Base-by-base conservation (phyloP, 306 rosid genomes). In the Quercus glauca region DNA sequence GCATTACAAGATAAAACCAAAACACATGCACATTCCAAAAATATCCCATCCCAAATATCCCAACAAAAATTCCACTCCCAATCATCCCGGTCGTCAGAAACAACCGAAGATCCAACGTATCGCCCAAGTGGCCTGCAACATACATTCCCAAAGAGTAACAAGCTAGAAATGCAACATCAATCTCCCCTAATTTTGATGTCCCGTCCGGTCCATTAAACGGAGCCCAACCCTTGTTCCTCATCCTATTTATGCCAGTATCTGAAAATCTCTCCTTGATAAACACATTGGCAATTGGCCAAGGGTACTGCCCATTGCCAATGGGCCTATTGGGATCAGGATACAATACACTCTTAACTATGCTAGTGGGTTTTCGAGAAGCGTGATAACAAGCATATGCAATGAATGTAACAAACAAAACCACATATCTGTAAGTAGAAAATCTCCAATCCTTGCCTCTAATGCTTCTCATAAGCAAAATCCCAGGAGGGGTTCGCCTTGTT, bases 71-170 rank as follows among this genome's bases (percentile, higher is more conserved):
- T 0, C 98, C 98, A 71, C 97, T 91, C 14, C 97, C 97, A 45
- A 91, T 20, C 98, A 91, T 93, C 43, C 97, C 98, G 0, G 53
- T 8, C 0, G 92, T 85, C 12, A 91, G 55, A 63, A 93, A 93
- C 78, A 91, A 26, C 10, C 97, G 70, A 0, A 93, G 90, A 76
- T 93, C 97, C 21, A 93, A 61, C 0, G 83, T 78, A 41, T 93
- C 97, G 0, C 97, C 98, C 71, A 93, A 80, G 73, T 91, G 97
- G 0, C 98, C 95, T 6, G 98, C 94, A 6, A 81, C 86, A 20
- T 85, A 93, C 95, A 90, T 91, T 17, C 98, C 98, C 0, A 90
- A 0, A 7, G 98, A 77, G 83, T 89, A 93, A 75, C 90, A 88
- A 0, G 97, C 88, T 2, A 93, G 76, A 49, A 93, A 93, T 1